These are phyloP conservation scores for Naegleria gruberi DNA, from an alignment of 208 protist genomes.

Conservation along the genomic window DNA sequence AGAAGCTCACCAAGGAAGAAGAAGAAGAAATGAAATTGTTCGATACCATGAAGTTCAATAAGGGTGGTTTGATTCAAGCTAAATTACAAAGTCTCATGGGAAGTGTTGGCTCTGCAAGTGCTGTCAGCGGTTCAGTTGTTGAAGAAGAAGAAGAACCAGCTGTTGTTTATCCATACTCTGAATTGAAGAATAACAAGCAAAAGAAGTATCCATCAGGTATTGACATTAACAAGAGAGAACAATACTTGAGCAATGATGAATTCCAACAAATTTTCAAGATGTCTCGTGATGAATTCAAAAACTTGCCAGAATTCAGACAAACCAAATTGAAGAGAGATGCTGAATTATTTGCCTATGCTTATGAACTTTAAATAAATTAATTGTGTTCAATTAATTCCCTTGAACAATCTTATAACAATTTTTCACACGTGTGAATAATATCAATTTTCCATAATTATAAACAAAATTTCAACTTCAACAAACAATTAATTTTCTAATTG, in stretches of 20 bases:
- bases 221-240: neutral
- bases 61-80: neutral
- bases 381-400: too few relatives aligned
- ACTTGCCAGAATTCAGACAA: neutral
- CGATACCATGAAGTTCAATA: neutral
- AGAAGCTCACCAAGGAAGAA: neutral
- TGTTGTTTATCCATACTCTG: neutral
- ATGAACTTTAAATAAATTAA: neutral
- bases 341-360: neutral
- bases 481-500: too few relatives aligned
- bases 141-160: neutral
- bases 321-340: neutral
- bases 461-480: too few relatives aligned
- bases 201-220: neutral
- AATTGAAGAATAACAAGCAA: neutral
- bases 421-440: too few relatives aligned
- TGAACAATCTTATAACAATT: too few relatives aligned
- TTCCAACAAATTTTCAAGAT: neutral
- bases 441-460: too few relatives aligned
- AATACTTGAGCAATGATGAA: constrained; percentile 3
- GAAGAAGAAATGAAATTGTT: constrained; percentile 8
- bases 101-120: too few relatives aligned
- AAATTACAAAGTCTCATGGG: neutral
- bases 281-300: neutral
- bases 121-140: neutral